Base-by-base conservation (phyloP, 1,139 yeast genomes). In the Scheffersomyces illinoinensis region DNA sequence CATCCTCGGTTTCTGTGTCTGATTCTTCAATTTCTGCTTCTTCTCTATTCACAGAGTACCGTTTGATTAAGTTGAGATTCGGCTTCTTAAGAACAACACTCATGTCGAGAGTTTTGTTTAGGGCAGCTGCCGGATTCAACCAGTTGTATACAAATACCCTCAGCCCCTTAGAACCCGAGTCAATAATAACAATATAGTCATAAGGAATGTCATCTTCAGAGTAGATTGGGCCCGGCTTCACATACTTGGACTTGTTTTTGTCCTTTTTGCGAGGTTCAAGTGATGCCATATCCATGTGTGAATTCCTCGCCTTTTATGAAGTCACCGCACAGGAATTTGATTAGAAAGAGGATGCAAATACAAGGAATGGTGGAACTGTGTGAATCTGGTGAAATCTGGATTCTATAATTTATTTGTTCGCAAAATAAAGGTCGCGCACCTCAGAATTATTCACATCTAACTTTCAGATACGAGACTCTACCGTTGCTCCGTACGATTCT, bases 161-260 rank as follows among this genome's bases (percentile, higher is more conserved):
- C 0, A 96, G 87, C 0, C 97, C 97, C 54, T 86, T 87, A 1
- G 96, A 89, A 0, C 97, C 97, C 0, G 96, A 90, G 69, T 91
- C 97, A 21, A 91, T 86, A 12, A 91, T 81, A 1, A 91, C 84
- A 2, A 90, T 84, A 70, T 89, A 90, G 67, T 88, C 88, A 62
- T 83, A 85, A 0, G 90, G 89, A 0, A 80, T 70, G 0, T 83
- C 84, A 3, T 78, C 71, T 7, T 71, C 66, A 53, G 80, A 77
- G 55, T 64, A 67, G 10, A 75, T 56, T 2, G 81, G 78, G 4
- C 79, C 80, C 1, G 69, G 59, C 21, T 63, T 59, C 26, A 58
- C 54, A 20, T 47, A 50, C 49, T 56, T 54, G 12, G 56, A 54
- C 49, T 59, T 56, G 18, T 57, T 54, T 21, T 58, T 56, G 19